Evolutionary conservation across 352 stramenopile genomes (phyloP).

Genomic region (Pythium vanterpoolii): DNA sequence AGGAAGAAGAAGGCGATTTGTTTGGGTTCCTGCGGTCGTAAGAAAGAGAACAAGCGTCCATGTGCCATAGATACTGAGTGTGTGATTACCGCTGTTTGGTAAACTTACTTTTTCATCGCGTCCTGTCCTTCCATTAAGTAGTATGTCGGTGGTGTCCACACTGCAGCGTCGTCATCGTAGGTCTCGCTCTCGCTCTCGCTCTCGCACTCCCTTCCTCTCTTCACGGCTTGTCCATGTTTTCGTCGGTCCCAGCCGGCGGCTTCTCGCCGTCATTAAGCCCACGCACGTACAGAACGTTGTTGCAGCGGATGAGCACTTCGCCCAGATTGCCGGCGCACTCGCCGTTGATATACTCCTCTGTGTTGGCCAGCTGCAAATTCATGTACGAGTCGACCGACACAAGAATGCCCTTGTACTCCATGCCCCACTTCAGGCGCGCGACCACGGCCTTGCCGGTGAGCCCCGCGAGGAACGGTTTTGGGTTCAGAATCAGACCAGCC

Average conservation of each 20-base stretch:
- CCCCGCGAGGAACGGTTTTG: conserved; percentile 94
- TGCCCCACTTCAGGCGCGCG: conserved; percentile 99
- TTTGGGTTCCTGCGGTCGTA: conserved; percentile 86
- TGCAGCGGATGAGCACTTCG: conserved; percentile 98
- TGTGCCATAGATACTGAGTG: conserved; percentile 22
- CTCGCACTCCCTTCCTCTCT: conserved; percentile 28
- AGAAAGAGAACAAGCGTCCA: background rate
- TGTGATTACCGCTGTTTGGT: no score
- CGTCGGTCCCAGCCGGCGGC: conserved; percentile 33
- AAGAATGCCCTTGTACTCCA: conserved; percentile 97
- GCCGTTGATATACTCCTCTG: conserved; percentile 98
- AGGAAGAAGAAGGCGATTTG: conserved; percentile 57
- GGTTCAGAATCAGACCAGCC: conserved; percentile 91
- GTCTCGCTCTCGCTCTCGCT: conserved; percentile 14
- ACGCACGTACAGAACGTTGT: conserved; percentile 98
- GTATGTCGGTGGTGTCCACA: background rate
- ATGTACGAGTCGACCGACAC: conserved; percentile 98
- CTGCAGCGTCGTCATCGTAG: background rate
- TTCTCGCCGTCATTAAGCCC: conserved; percentile 78
- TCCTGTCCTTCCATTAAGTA: background rate
- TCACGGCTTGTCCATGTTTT: conserved; percentile 40
- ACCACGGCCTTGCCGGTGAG: conserved; percentile 95
- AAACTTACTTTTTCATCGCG: no score
- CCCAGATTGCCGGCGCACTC: conserved; percentile 95
- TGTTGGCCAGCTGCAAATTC: conserved; percentile 97